Base-by-base conservation (phyloP, 1,284 basidiomycete species). In the Apiotrichum laibachii region DNA sequence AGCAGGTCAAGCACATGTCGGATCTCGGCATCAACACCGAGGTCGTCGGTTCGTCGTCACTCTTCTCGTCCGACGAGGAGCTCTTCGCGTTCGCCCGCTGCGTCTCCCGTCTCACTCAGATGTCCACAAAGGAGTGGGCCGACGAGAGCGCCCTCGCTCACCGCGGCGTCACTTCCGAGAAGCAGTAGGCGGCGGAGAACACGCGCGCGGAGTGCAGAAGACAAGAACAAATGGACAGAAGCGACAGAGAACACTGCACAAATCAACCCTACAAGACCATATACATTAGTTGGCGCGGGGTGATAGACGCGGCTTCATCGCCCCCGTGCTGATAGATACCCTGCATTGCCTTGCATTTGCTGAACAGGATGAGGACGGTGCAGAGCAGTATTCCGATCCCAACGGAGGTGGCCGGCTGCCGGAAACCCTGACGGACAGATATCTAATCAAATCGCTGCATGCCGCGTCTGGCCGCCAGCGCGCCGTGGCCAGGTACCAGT, bases 51-150 rank as follows among this genome's bases (percentile, higher is more conserved):
- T 81, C 83, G 1, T 89, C 88, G 57, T 88, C 90, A 22, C 88
- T 97, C 77, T 97, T 96, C 74, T 87, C 86, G 0, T 91, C 92
- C 5, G 92, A 96, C 70, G 93, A 96, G 76, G 93, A 97, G 77
- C 74, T 95, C 9, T 96, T 97, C 74, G 93, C 93, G 0, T 97
- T 95, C 75, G 92, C 92, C 12, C 83, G 93, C 51, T 93, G 92
- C 40, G 93, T 92, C 70, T 92, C 90, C 34, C 83, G 92, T 51
- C 80, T 96, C 31, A 88, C 91, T 37, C 87, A 96, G 77, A 95
- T 96, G 92, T 89, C 57, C 33, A 62, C 63, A 0, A 64, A 64
- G 55, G 63, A 64, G 56, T 64, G 63, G 63, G 60, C 60, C 10
- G 63, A 64, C 56, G 62, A 63, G 59, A 60, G 53, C 40, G 56